These are phyloP conservation scores for Metschnikowia chrysomelidarum DNA, from an alignment of 805 yeast species.

Conservation along the genomic window DNA sequence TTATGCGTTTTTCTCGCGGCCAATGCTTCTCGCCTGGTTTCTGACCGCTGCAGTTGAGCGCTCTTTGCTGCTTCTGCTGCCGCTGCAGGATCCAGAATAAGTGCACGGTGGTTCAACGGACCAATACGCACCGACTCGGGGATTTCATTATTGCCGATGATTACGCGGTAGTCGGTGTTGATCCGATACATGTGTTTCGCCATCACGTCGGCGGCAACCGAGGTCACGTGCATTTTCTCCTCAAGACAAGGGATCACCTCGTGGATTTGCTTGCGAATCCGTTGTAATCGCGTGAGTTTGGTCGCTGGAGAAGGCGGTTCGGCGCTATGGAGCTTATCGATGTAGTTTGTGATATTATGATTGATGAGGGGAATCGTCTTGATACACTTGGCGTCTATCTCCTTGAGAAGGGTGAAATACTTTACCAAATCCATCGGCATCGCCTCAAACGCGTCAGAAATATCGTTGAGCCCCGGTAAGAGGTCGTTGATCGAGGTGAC, in stretches of 20 bases:
- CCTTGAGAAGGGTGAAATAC: slow-evolving; percentile 84
- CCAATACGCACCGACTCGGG: slow-evolving; percentile 80
- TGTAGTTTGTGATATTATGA: slow-evolving; percentile 50
- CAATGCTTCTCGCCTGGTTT: slow-evolving; percentile 85
- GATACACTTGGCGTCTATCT: slow-evolving; percentile 92
- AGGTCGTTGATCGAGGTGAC: slow-evolving; percentile 36
- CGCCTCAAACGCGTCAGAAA: slow-evolving; percentile 88
- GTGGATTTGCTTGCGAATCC: slow-evolving; percentile 46
- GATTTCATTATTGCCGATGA: slow-evolving; percentile 70
- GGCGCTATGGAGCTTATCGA: slow-evolving; percentile 23
- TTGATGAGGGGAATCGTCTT: slow-evolving; percentile 67
- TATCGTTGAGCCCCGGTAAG: slow-evolving; percentile 84
- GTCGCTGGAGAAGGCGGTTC: slow-evolving; percentile 9
- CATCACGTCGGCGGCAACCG: slow-evolving; percentile 80
- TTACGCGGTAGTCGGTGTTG: slow-evolving; percentile 76
- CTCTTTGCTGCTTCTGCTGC: slow-evolving; percentile 49
- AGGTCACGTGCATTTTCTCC: slow-evolving; percentile 96
- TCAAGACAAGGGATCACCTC: slow-evolving; percentile 90
- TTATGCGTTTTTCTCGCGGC: slow-evolving; percentile 77
- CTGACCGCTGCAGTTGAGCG: slow-evolving; percentile 75
- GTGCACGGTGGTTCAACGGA: slow-evolving; percentile 87
- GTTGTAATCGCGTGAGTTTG: slow-evolving; percentile 33
- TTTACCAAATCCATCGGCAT: slow-evolving; percentile 79
- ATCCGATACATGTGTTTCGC: slow-evolving; percentile 67
- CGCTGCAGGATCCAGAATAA: slow-evolving; percentile 55